These are phyloP conservation scores for Mycosphaerella arachidis DNA, from an alignment of 2,329 filamentous ascomycete genomes.

Conservation along the genomic window DNA sequence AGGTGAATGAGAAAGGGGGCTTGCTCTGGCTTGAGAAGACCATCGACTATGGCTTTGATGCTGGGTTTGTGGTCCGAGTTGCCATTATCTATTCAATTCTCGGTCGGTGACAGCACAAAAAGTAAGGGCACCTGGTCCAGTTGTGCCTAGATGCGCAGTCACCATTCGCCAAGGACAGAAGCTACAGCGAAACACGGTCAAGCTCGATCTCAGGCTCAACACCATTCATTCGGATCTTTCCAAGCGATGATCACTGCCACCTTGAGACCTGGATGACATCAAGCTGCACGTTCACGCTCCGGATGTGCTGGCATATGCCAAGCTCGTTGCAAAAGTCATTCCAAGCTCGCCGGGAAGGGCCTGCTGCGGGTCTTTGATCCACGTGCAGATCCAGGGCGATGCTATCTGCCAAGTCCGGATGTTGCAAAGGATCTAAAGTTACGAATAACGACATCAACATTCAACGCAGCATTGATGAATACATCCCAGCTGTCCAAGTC, in stretches of 20 bases:
- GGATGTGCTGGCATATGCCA: too few relatives aligned
- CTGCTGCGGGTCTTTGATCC: neutral
- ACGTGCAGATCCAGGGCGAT: neutral
- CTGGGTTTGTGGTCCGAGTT: conserved; percentile 41
- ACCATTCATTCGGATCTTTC: neutral
- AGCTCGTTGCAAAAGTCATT: neutral
- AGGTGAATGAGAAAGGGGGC: conserved; percentile 43
- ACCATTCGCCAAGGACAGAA: too few relatives aligned
- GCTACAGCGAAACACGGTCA: too few relatives aligned
- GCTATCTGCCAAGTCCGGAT: neutral
- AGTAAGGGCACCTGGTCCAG: neutral
- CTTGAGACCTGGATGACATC: neutral
- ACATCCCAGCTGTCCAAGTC: conserved; percentile 40
- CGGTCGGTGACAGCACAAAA: neutral
- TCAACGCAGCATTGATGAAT: conserved; percentile 42
- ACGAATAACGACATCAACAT: conserved; percentile 47
- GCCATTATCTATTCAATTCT: conserved; percentile 32
- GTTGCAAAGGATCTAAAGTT: conserved; percentile 15
- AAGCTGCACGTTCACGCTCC: neutral
- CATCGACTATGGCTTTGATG: conserved; percentile 45
- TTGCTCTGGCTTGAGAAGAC: conserved; percentile 44
- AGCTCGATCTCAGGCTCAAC: too few relatives aligned
- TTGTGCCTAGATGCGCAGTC: too few relatives aligned
- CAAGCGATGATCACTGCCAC: neutral
- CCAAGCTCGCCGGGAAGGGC: neutral